Evolutionary conservation across 139 green algal genomes (phyloP), one percentile per base, ranked within the genome.

Genomic region (Tetraselmis chui): DNA sequence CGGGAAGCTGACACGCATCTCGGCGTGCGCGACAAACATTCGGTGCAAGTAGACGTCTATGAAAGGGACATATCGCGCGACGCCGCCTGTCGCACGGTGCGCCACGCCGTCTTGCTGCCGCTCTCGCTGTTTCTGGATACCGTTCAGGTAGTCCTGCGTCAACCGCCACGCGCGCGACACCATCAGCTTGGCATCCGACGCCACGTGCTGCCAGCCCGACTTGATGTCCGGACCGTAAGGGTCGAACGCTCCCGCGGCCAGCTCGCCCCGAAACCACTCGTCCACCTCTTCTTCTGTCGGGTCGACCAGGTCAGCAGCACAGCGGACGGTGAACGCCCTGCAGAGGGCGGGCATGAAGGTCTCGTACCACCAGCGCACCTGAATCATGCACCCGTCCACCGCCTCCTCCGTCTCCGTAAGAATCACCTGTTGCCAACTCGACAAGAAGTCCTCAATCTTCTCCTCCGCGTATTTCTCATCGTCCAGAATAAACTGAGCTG

Each of bases 131-230:
- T 80, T 80, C 30, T 80, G 77, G 28, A 80, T 2, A 28, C 77
- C 77, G 77, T 80, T 80, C 28, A 80, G 77, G 77, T 80, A 80
- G 77, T 31, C 23, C 30, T 5, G 2, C 23, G 77, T 80, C 30
- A 80, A 28, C 77, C 22, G 77, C 77, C 77, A 80, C 18, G 77
- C 77, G 27, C 28, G 77, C 77, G 26, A 28, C 27, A 80, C 2
- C 27, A 32, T 28, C 2, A 58, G 23, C 77, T 80, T 80, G 23
- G 74, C 5, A 5, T 25, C 5, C 5, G 45, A 18, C 11, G 45
- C 11, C 45, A 18, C 45, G 5, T 18, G 45, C 11, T 18, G 45
- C 11, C 5, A 67, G 45, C 11, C 5, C 45, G 45, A 5, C 45
- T 67, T 67, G 11, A 67, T 67, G 45, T 67, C 45, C 11, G 45